Base-by-base conservation (phyloP, 371 early-diverging fungal species). In the Mucor mucedo region DNA sequence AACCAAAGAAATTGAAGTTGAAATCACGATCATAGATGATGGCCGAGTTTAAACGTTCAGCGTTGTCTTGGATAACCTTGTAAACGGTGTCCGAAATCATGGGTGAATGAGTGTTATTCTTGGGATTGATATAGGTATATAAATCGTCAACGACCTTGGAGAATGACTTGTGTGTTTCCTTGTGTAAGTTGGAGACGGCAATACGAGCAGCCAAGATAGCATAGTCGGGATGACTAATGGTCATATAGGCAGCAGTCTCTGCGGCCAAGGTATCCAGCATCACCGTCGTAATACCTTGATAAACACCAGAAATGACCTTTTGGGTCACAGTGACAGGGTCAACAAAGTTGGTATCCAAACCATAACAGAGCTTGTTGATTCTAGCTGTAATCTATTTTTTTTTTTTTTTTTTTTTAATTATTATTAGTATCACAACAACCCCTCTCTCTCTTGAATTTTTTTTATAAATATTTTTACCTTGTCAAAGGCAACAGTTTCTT, bases 161-260 rank as follows among this genome's bases (percentile, higher is more conserved):
- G 71, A 99, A 99, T 44, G 86, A 87, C 70, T 92, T 89, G 72
- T 92, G 89, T 58, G 99, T 99, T 70, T 96, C 94, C 84, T 98
- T 98, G 78, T 98, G 98, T 60, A 99, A 80, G 72, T 98, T 95
- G 47, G 95, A 95, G 21, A 98, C 86, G 42, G 96, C 95, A 71
- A 99, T 98, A 58, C 99, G 93, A 32, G 99, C 97, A 48, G 99
- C 99, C 11, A 99, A 89, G 35, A 91, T 84, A 30, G 97, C 96
- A 79, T 98, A 99, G 77, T 99, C 98, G 1, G 99, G 98, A 73
- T 99, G 99, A 65, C 91, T 91, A n/a, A 98, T 95, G 4, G 97
- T 98, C 90, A 96, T 86, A 69, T 96, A 95, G 0, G 97, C 98
- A 5, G 96, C 93, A 6, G 98, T 98, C 77, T 98, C 98, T 39